phyloP scores from a whole-genome alignment of 345 rosid species.

The Citropsis articulata region DNA sequence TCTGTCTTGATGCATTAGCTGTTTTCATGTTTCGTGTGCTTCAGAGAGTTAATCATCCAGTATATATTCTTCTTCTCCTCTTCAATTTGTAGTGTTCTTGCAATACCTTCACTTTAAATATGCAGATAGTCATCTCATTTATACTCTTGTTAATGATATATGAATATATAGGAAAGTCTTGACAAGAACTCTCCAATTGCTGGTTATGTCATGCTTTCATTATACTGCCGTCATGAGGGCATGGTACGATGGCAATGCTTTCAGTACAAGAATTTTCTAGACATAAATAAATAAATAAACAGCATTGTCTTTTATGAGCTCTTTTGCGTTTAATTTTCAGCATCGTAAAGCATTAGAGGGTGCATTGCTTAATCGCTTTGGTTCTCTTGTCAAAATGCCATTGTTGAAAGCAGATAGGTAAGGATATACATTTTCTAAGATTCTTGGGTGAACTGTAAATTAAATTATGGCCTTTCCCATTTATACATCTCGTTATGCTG shows the following conservation, averaged over 20 bases:
- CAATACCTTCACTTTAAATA: slow-evolving; percentile 2
- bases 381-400: slow-evolving; percentile 87
- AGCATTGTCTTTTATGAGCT: too few species aligned
- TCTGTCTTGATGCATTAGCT: slow-evolving; percentile 86
- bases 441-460: too few species aligned
- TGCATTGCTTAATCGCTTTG: slow-evolving; percentile 84
- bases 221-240: slow-evolving; percentile 53
- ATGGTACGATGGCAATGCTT: too few species aligned
- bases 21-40: slow-evolving; percentile 89
- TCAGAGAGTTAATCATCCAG: slow-evolving; percentile 89
- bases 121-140: slow-evolving; percentile 14
- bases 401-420: slow-evolving; percentile 80
- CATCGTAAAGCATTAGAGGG: slow-evolving; percentile 75
- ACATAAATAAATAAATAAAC: too few species aligned
- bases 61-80: slow-evolving; percentile 26
- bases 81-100: slow-evolving; percentile 4
- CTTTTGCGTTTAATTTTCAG: slow-evolving; percentile 35
- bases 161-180: slow-evolving; percentile 67
- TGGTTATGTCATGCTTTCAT: slow-evolving; percentile 91
- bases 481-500: neutral
- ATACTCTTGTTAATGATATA: slow-evolving; percentile 19
- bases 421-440: neutral
- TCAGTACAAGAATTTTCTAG: too few species aligned
- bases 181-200: slow-evolving; percentile 81
- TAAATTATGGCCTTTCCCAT: neutral